A percentile compares a stretch with the other conserved stretches of the same genome.
phyloP scores from a whole-genome alignment of 2,329 filamentous ascomycete genomes.

The Colletotrichum lupini region DNA sequence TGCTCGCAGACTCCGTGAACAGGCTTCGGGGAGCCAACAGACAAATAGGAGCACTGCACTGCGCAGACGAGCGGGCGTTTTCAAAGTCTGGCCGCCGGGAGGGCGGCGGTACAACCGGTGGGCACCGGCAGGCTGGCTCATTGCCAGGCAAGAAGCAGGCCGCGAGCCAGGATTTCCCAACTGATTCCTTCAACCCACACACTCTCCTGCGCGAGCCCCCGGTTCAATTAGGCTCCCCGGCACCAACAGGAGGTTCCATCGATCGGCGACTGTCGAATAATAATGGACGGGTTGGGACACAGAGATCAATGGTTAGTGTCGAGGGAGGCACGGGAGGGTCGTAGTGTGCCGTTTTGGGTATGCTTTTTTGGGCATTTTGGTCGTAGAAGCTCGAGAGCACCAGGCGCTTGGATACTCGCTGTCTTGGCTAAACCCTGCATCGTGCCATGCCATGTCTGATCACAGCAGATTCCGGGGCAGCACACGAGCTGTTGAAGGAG shows the following conservation, averaged over 20 bases:
- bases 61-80: conserved; percentile 37
- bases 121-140: conserved; percentile 34
- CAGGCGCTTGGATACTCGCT: neutral
- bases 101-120: conserved; percentile 17
- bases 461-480: neutral
- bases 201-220: neutral
- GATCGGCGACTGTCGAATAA: neutral
- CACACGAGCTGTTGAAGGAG: neutral
- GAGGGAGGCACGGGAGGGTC: neutral
- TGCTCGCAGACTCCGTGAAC: conserved; percentile 22
- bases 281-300: neutral
- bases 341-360: neutral
- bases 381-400: neutral
- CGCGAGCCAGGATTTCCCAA: conserved; percentile 9
- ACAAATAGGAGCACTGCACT: conserved; percentile 34
- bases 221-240: neutral
- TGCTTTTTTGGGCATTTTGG: neutral
- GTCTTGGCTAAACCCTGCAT: conserved; percentile 18
- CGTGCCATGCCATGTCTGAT: neutral
- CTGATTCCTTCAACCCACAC: conserved; percentile 14
- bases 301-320: neutral
- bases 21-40: conserved; percentile 29
- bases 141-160: neutral
- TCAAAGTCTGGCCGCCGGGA: conserved; percentile 25
- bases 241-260: neutral